Conservation (phyloP, 1,284 basidiomycete genomes). For the Paramarasmius palmivorus region DNA sequence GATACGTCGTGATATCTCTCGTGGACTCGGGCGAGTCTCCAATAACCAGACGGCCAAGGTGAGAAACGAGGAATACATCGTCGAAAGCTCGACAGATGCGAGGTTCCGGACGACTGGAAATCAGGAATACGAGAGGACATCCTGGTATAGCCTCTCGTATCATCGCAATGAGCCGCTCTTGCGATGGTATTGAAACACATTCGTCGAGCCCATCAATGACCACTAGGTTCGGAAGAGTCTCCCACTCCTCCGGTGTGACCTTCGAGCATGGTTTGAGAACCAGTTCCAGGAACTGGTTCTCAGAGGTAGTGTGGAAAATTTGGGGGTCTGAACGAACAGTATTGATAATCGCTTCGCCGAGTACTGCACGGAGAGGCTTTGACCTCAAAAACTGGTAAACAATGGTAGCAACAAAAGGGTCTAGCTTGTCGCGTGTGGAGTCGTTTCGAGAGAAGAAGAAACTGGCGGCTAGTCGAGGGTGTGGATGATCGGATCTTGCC, state of each 20-base stretch:
- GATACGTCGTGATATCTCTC: background rate
- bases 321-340: background rate
- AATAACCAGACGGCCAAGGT: background rate
- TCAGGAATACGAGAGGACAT: background rate
- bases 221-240: background rate
- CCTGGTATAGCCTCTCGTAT: background rate
- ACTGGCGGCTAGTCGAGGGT: background rate
- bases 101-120: constrained; percentile 1
- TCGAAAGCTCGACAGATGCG: background rate
- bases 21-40: background rate
- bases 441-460: constrained; percentile 5
- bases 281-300: background rate
- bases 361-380: background rate
- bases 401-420: background rate
- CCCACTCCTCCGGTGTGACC: background rate
- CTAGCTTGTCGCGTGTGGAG: background rate
- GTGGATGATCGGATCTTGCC: too few species aligned
- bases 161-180: background rate
- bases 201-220: constrained; percentile 4
- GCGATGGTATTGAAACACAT: background rate
- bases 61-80: background rate
- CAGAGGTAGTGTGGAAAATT: background rate
- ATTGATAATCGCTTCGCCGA: background rate
- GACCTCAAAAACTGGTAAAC: background rate
- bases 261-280: background rate